Conservation (phyloP, 1,284 basidiomycete genomes). For the Tilletia setariae region DNA sequence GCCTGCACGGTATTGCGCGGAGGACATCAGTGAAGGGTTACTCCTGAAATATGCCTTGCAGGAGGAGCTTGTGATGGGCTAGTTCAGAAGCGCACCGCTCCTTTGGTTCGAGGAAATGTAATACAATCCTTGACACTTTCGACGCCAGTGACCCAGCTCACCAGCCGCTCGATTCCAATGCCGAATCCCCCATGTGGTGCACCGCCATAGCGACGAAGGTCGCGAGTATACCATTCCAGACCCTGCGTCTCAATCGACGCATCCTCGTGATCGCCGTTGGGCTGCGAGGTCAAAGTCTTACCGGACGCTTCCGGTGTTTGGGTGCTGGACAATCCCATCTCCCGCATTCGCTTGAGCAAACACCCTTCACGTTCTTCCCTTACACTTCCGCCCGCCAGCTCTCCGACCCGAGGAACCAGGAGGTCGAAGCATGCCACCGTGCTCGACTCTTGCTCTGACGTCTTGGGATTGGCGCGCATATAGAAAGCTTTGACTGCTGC, state of each 20-base stretch:
- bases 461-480: constrained; percentile 61
- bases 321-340: constrained; percentile 13
- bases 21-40: no score
- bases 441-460: not conserved
- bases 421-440: constrained; percentile 94
- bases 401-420: constrained; percentile 80
- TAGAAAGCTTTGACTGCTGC: constrained; percentile 84
- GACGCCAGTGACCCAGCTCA: constrained; percentile 45
- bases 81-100: constrained; percentile 33
- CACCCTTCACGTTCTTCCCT: constrained; percentile 73
- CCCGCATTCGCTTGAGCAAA: constrained; percentile 24
- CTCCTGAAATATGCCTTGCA: no score
- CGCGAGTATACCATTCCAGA: constrained; percentile 42
- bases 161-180: constrained; percentile 45
- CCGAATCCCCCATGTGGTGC: constrained; percentile 50
- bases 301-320: not conserved
- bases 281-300: no score
- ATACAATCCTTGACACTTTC: constrained; percentile 48
- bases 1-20: no score
- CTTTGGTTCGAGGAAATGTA: constrained; percentile 41
- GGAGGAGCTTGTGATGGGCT: not conserved
- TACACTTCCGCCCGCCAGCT: constrained; percentile 85
- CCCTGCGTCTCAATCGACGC: not conserved
- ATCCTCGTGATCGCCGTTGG: not conserved
- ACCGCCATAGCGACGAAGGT: constrained; percentile 43